phyloP scores from a whole-genome alignment of 108 stramenopile genomes.

The Skeletonema costatum region DNA sequence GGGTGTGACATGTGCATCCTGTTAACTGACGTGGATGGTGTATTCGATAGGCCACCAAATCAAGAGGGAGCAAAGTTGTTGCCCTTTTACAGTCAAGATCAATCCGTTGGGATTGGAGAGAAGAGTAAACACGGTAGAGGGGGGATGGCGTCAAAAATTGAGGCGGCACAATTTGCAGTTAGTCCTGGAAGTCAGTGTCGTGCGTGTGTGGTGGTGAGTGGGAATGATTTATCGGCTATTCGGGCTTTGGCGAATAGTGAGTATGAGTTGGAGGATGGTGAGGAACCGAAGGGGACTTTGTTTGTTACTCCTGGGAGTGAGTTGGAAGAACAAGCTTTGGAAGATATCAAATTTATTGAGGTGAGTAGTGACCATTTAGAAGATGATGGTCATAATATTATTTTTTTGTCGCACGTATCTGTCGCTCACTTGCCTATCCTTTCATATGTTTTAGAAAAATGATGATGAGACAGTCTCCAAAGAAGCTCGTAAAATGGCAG shows the following conservation, averaged over 20 bases:
- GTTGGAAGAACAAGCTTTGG: slow-evolving; percentile 74
- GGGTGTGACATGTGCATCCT: slow-evolving; percentile 85
- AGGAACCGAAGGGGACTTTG: slow-evolving; percentile 66
- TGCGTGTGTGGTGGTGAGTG: slow-evolving; percentile 88
- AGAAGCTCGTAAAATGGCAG: slow-evolving; percentile 66
- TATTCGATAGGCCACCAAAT: slow-evolving; percentile 88
- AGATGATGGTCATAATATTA: too few relatives aligned
- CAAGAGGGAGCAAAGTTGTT: slow-evolving; percentile 78
- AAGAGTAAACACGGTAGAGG: slow-evolving; percentile 91
- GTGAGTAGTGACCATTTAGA: slow-evolving; percentile 1
- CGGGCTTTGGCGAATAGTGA: slow-evolving; percentile 64
- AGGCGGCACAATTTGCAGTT: slow-evolving; percentile 84
- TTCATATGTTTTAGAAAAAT: neutral
- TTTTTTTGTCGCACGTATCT: neutral
- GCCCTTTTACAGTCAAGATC: slow-evolving; percentile 53
- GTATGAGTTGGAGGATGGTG: slow-evolving; percentile 24
- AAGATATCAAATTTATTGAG: slow-evolving; percentile 53
- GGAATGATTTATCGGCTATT: slow-evolving; percentile 83
- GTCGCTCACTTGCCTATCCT: neutral
- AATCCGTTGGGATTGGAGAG: slow-evolving; percentile 82
- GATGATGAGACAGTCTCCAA: slow-evolving; percentile 49
- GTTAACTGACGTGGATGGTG: slow-evolving; percentile 95
- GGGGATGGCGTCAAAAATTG: slow-evolving; percentile 94
- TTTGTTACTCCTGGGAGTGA: slow-evolving; percentile 78
- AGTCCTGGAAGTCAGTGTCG: slow-evolving; percentile 69